Percentiles rank a stretch among this genome's conserved stretches.
phyloP scores from a whole-genome alignment of 2,329 filamentous ascomycete genomes.

The Ceratocystis papillata region DNA sequence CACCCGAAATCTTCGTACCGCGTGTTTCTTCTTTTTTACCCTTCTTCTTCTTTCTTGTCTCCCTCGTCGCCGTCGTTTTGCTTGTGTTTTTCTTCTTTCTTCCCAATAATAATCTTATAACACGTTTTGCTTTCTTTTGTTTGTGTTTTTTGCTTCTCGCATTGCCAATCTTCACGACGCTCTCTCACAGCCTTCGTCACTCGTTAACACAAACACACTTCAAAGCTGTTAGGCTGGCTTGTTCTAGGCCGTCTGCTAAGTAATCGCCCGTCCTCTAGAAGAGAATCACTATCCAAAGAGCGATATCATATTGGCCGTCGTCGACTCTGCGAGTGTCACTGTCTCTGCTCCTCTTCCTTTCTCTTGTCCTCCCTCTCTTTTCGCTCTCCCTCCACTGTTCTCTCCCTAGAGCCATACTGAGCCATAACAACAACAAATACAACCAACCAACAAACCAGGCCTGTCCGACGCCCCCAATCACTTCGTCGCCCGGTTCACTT shows the following conservation, averaged over 20 bases:
- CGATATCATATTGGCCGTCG: not conserved
- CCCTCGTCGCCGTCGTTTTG: not conserved
- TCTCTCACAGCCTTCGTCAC: too few species aligned
- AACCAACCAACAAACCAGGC: not conserved
- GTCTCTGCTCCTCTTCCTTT: too few species aligned
- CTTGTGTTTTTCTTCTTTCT: not conserved
- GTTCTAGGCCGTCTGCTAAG: not conserved
- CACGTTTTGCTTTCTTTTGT: not conserved
- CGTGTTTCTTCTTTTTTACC: not conserved
- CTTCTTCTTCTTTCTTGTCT: not conserved
- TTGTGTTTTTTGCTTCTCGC: not conserved
- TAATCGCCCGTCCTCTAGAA: not conserved
- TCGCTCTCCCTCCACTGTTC: too few species aligned
- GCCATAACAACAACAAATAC: not conserved
- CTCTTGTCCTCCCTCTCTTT: too few species aligned
- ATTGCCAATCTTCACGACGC: constrained; percentile 2
- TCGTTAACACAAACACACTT: not conserved
- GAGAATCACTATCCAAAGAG: too few species aligned
- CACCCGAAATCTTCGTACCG: too few species aligned
- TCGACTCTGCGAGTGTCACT: not conserved
- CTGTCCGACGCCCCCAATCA: not conserved
- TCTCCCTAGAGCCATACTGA: too few species aligned
- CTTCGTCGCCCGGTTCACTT: not conserved
- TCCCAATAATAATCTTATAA: not conserved
- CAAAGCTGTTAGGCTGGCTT: not conserved